Evolutionary conservation across 345 rosid genomes (phyloP), one percentile per base, ranked within the genome.

Genomic region (Citrus hindsii): DNA sequence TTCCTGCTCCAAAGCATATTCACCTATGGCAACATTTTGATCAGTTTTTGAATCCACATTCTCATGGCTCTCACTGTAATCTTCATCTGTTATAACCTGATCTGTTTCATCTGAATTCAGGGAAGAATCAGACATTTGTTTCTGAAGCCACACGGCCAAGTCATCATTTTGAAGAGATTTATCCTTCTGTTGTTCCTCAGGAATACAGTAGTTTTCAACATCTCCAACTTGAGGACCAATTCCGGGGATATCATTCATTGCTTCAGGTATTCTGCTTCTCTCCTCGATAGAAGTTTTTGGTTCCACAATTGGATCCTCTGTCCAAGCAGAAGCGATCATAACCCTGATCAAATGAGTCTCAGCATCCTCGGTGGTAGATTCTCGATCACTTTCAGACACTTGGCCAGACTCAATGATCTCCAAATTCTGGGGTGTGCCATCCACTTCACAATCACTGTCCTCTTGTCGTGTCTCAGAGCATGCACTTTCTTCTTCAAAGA

Each of bases 401-500:
- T 67, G 83, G 77, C 42, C 70, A 22, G 59, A 37, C 24, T 82
- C 87, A 69, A 28, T 55, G 69, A 68, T 78, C 79, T 65, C 83
- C 7, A 40, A 51, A 33, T 42, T 70, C 25, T 76, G 78, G 59
- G 66, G 19, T 25, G 58, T 16, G 30, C 48, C 62, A 46, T 78
- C 80, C 38, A 53, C 24, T 69, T 80, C 82, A 35, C 69, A 48
- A 55, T 75, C 77, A 40, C 78, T 64, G 4, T 74, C 76, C 19
- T 37, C 33, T 28, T 48, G 60, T 67, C 59, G 72, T 8, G 40
- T 21, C n/a, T 63, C 82, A 46, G 24, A 64, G 56, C 72, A 48
- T 62, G 74, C 81, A 67, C 76, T 61, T 71, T 67, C 80, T 71
- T 83, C 86, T 62, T 67, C 76, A 14, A 77, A 74, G 19, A 77